These are phyloP conservation scores for Candida pini DNA, from an alignment of 805 yeast species.

Conservation along the genomic window DNA sequence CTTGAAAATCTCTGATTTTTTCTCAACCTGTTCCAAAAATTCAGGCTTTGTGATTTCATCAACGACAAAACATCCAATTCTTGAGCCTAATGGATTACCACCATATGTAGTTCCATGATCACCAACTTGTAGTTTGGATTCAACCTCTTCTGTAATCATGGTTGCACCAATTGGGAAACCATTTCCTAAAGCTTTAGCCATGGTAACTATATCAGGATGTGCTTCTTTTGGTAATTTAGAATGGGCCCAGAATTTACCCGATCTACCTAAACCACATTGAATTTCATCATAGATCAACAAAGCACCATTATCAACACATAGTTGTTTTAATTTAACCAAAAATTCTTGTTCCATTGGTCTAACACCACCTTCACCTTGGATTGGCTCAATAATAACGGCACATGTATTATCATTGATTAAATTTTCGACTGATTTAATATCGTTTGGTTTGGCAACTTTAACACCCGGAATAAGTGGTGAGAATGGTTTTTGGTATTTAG, in stretches of 20 bases:
- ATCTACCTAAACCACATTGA: slow-evolving; percentile 93
- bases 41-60: slow-evolving; percentile 55
- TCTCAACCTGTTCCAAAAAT: slow-evolving; percentile 55
- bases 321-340: slow-evolving; percentile 54
- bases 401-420: slow-evolving; percentile 63
- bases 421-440: slow-evolving; percentile 51
- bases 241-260: slow-evolving; percentile 94
- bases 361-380: slow-evolving; percentile 98
- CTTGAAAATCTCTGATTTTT: slow-evolving; percentile 53
- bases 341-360: slow-evolving; percentile 61
- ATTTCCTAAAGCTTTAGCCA: slow-evolving; percentile 95
- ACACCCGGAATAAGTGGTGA: slow-evolving; percentile 91
- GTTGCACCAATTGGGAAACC: slow-evolving; percentile 97
- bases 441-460: slow-evolving; percentile 56
- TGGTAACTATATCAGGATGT: slow-evolving; percentile 90
- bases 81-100: slow-evolving; percentile 89
- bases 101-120: slow-evolving; percentile 99
- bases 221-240: slow-evolving; percentile 66
- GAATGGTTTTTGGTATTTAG: slow-evolving; percentile 89
- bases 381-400: slow-evolving; percentile 93
- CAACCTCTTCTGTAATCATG: slow-evolving; percentile 76
- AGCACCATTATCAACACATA: slow-evolving; percentile 66
- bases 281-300: slow-evolving; percentile 89
- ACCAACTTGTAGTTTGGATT: slow-evolving; percentile 69
- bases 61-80: slow-evolving; percentile 74